Percentiles rank a stretch among this genome's conserved stretches.
Evolutionary conservation across 2,329 filamentous ascomycete genomes (phyloP).

Genomic region (Neophaeococcomyces mojaviensis): DNA sequence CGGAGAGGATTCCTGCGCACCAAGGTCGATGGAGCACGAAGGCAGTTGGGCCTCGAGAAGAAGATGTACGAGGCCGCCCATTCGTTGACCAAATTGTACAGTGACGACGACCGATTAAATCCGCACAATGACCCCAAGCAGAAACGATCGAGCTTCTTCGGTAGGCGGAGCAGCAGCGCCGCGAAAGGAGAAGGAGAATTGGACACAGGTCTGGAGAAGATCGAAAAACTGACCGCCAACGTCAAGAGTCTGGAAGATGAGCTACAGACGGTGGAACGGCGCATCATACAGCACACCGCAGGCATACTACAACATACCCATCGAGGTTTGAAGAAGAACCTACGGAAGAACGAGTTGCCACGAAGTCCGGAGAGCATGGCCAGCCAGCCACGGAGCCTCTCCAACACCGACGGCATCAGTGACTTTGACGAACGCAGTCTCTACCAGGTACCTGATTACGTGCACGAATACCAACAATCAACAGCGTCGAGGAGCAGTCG

Average conservation of each 20-base stretch:
- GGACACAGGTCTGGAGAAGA: conserved; percentile 66
- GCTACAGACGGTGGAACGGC: conserved; percentile 64
- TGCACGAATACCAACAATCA: conserved; percentile 42
- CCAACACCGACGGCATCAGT: conserved; percentile 48
- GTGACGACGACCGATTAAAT: conserved; percentile 40
- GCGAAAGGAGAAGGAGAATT: conserved; percentile 62
- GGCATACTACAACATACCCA: conserved; percentile 88
- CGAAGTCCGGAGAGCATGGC: conserved; percentile 66
- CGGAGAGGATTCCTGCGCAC: conserved; percentile 64
- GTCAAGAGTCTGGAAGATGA: conserved; percentile 72
- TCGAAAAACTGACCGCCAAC: conserved; percentile 75
- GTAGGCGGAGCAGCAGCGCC: conserved; percentile 32
- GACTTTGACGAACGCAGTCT: conserved; percentile 72
- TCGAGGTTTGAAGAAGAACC: conserved; percentile 58
- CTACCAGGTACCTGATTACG: conserved; percentile 61
- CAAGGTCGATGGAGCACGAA: conserved; percentile 72
- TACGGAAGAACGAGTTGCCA: conserved; percentile 45
- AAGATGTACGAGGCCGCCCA: conserved; percentile 91
- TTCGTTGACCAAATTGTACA: conserved; percentile 75
- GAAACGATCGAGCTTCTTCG: conserved; percentile 38
- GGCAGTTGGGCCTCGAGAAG: conserved; percentile 79
- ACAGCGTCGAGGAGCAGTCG: conserved; percentile 6
- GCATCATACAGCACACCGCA: conserved; percentile 81
- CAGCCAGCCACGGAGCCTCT: conserved; percentile 38
- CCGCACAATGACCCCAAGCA: conserved; percentile 47